These are phyloP conservation scores for Saposhnikovia divaricata DNA, from an alignment of 129 eudicot species.

Conservation along the genomic window DNA sequence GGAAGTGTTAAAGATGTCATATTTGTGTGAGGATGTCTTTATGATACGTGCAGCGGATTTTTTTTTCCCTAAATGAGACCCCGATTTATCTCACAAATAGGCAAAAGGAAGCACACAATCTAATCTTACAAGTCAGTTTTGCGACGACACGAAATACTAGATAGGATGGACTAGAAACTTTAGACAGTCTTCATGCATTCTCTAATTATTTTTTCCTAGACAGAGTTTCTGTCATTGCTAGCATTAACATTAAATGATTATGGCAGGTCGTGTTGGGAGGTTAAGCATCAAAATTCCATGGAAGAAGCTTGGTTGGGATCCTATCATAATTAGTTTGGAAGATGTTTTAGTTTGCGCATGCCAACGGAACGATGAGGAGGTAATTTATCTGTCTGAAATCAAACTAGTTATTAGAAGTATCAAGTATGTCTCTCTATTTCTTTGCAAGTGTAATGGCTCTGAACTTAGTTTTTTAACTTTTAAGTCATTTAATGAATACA, in stretches of 20 bases:
- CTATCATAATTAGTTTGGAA: slow-evolving; percentile 70
- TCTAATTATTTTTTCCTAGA: not conserved
- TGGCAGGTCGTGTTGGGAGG: slow-evolving; percentile 87
- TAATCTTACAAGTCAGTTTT: not conserved
- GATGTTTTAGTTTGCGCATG: slow-evolving; percentile 73
- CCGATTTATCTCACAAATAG: not conserved
- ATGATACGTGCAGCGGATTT: not conserved
- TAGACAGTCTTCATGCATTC: slow-evolving; percentile 1
- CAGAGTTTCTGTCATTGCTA: not conserved
- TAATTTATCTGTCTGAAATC: slow-evolving; percentile 7
- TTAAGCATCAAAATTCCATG: slow-evolving; percentile 92
- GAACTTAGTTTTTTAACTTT: not conserved
- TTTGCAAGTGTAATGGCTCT: not conserved
- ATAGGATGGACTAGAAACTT: slow-evolving; percentile 8
- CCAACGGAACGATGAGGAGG: slow-evolving; percentile 86
- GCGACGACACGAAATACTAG: not conserved
- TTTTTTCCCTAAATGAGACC: not conserved
- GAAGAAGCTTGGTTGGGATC: slow-evolving; percentile 99
- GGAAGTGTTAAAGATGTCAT: not conserved
- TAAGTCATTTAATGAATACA: not conserved
- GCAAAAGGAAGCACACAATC: not conserved
- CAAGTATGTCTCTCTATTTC: not conserved
- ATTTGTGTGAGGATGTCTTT: not conserved
- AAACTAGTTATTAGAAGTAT: not conserved
- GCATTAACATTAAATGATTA: slow-evolving; percentile 13